phyloP scores from a whole-genome alignment of 2,329 filamentous ascomycete genomes.

The Arthrobotrys iridis region DNA sequence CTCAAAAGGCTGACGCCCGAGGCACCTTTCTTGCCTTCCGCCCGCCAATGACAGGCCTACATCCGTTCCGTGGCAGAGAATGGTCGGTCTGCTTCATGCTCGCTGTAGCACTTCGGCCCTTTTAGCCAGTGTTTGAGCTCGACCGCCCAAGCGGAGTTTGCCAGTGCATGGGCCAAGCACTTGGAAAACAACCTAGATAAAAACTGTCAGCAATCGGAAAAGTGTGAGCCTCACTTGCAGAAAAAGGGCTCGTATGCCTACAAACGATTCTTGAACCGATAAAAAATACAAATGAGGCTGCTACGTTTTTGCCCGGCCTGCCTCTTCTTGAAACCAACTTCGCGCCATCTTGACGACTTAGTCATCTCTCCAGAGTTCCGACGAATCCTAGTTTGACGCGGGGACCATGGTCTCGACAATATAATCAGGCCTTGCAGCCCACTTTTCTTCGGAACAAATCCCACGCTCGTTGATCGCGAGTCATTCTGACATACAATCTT shows the following conservation, averaged over 20 bases:
- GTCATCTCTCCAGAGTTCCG: constrained; percentile 36
- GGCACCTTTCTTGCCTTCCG: constrained; percentile 47
- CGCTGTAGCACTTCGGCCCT: constrained; percentile 47
- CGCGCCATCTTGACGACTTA: constrained; percentile 28
- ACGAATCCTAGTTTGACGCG: constrained; percentile 26
- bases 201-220: constrained; percentile 44
- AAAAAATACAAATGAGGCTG: constrained; percentile 52
- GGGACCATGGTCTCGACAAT: constrained; percentile 36
- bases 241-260: constrained; percentile 51
- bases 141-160: constrained; percentile 41
- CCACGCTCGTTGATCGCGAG: constrained; percentile 45
- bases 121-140: constrained; percentile 49
- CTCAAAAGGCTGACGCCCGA: constrained; percentile 51
- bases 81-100: constrained; percentile 1
- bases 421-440: constrained; percentile 51
- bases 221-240: constrained; percentile 53
- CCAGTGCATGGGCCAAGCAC: constrained; percentile 45
- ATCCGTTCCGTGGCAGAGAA: constrained; percentile 28
- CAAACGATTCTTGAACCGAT: constrained; percentile 11
- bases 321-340: constrained; percentile 34
- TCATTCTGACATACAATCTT: constrained; percentile 35
- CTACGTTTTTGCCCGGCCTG: constrained; percentile 36
- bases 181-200: constrained; percentile 34
- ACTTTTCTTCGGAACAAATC: constrained; percentile 43
- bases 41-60: constrained; percentile 48